Evolutionary conservation across 1,284 basidiomycete species (phyloP), one percentile per base, ranked within the genome.

Genomic region (Marasmius tenuissimus): DNA sequence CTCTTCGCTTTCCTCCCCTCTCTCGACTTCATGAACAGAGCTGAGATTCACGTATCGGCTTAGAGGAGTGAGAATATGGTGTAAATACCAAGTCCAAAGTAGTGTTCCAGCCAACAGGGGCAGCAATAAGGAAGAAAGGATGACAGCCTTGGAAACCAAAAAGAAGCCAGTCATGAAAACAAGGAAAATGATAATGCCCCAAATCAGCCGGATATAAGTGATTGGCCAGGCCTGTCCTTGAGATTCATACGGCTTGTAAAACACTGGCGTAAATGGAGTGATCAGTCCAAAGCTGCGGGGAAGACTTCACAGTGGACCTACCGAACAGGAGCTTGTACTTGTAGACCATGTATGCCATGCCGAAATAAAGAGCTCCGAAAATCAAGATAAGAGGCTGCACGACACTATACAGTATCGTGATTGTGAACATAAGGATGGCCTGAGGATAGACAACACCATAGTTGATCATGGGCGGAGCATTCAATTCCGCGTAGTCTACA

Each of bases 281-380:
- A 65, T 14, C 45, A 35, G 20, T 40, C 12, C 52, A 9, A 48
- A 35, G 35, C 8, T 48, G 58, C 33, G 18, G 18, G 42, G 2
- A 27, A 3, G 58, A 48, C 4, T 42, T 42, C n/a, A 4, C 27
- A 12, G 14, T 40, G 8, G 6, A 75, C 91, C 65, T 61, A 94
- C 94, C 92, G 70, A 97, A 97, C 1, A 98, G 80, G 2, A 98
- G 83, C 72, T 98, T 97, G 79, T 98, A 98, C 80, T 99, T 99
- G 85, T 97, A 98, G 3, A 98, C 95, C 4, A 97, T 81, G 70
- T 96, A 99, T 2, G 86, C 94, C 57, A 93, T 81, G 10, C 94
- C 96, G 71, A 99, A 99, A 76, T 99, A 99, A 45, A 97, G 78
- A 0, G 96, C 92, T 9, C 96, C 95, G 70, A 99, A 99, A 22